These are phyloP conservation scores for Solanum bulbocastanum DNA, from an alignment of 257 asterid species.

Conservation along the genomic window DNA sequence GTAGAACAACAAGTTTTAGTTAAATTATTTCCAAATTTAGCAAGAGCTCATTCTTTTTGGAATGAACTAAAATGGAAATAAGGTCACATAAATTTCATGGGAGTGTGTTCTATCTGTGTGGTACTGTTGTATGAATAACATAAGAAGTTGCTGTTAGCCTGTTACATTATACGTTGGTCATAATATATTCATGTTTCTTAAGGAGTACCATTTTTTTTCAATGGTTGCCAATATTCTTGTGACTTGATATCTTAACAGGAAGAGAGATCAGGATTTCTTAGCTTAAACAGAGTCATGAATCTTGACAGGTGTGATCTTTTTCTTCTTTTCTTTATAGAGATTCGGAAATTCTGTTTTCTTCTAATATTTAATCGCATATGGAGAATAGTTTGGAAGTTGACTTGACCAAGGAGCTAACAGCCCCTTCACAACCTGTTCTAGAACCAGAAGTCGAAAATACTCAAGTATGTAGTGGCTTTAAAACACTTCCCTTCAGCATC, in stretches of 20 bases:
- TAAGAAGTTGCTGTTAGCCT: background rate
- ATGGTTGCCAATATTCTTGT: background rate
- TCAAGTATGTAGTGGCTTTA: conserved; percentile 23
- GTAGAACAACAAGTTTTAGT: background rate
- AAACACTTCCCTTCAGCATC: background rate
- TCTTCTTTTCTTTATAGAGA: background rate
- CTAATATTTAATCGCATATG: conserved; percentile 1
- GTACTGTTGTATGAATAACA: background rate
- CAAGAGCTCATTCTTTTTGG: background rate
- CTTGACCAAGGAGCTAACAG: conserved; percentile 56
- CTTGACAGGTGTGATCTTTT: conserved; percentile 52
- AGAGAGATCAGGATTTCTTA: conserved; percentile 77
- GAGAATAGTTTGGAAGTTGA: conserved; percentile 65
- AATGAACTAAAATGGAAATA: background rate
- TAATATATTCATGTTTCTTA: background rate
- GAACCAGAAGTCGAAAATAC: conserved; percentile 33
- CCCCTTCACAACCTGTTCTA: conserved; percentile 23
- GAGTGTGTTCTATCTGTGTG: background rate
- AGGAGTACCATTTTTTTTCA: background rate
- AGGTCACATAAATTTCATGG: background rate
- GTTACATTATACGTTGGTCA: background rate
- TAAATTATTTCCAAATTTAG: background rate
- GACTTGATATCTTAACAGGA: conserved; percentile 32
- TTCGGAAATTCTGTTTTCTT: background rate
- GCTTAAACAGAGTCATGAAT: conserved; percentile 89